Conservation (phyloP, 2,329 filamentous ascomycete species). For the Clarireedia paspali region DNA sequence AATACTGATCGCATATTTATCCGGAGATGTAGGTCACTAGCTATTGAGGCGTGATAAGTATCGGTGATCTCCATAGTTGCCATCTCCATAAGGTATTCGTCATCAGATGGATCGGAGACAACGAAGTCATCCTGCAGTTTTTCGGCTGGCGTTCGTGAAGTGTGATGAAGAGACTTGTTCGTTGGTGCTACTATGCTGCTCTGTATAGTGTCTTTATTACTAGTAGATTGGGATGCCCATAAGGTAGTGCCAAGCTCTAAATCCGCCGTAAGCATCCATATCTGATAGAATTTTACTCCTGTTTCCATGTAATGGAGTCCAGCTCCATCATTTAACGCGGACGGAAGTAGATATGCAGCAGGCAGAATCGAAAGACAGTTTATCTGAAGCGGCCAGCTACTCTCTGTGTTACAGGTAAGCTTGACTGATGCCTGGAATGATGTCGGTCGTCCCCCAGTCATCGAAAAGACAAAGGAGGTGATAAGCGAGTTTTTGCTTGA, state of each 20-base stretch:
- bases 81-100: background rate
- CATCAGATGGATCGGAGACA: constrained; percentile 17
- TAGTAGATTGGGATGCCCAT: constrained; percentile 20
- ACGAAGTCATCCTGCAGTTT: constrained; percentile 22
- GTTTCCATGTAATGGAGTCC: constrained; percentile 27
- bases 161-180: constrained; percentile 6
- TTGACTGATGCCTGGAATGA: constrained; percentile 19
- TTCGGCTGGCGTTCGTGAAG: constrained; percentile 1
- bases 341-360: background rate
- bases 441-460: constrained; percentile 5
- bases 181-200: constrained; percentile 10
- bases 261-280: constrained; percentile 36
- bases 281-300: constrained; percentile 39
- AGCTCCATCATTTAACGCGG: background rate
- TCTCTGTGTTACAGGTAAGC: constrained; percentile 5
- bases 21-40: constrained; percentile 1
- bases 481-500: constrained; percentile 21
- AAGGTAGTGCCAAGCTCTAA: constrained; percentile 37
- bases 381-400: background rate
- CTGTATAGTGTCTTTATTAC: background rate
- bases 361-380: background rate
- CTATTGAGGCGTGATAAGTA: background rate
- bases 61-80: background rate
- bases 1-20: constrained; percentile 6
- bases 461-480: constrained; percentile 24